Base-by-base conservation (phyloP, 371 early-diverging fungal genomes). In the Mucor piriformis region DNA sequence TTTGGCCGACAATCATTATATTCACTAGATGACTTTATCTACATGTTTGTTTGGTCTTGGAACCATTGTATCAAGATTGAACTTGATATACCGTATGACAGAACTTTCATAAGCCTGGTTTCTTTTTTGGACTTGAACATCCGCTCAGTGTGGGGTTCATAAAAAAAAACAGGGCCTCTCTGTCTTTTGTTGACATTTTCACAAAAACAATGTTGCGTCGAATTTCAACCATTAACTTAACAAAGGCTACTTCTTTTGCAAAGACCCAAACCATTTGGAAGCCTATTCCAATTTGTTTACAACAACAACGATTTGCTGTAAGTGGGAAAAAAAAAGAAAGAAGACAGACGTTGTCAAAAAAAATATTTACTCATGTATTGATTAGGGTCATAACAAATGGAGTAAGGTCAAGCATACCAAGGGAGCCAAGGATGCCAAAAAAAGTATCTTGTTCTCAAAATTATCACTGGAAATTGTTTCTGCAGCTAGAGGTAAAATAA, bases 341-440 rank as follows among this genome's bases (percentile, higher is more conserved):
- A 12, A 27, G 3, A 7, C n/a, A 56, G n/a, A 8, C 13, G 11
- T 42, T 42, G 16, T 18, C 18, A 29, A 29, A 29, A 29, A 29
- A 18, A 18, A 42, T 5, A 18, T 42, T 18, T 42, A 42, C 18
- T 18, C 3, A 42, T 7, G n/a, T n/a, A 42, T 42, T 8, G 16
- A 42, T 23, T 59, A 79, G 79, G 88, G 87, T 8, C 88, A 86
- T 54, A 84, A 83, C 61, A 82, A 85, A 66, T 89, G 90, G 90
- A 81, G 84, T 59, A 86, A 88, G 68, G 83, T 90, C 47, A 83
- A 81, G 57, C 83, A 83, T 44, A 77, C 82, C 6, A 87, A 90
- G 68, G 85, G 83, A 3, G 81, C 77, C 18, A 76, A 76, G 38
- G 84, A 86, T 63, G 74, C 77, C 20, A 83, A 82, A 51, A 80